Evolutionary conservation across 768 basidiomycete species (phyloP).

Genomic region (Austroboletus festivus): DNA sequence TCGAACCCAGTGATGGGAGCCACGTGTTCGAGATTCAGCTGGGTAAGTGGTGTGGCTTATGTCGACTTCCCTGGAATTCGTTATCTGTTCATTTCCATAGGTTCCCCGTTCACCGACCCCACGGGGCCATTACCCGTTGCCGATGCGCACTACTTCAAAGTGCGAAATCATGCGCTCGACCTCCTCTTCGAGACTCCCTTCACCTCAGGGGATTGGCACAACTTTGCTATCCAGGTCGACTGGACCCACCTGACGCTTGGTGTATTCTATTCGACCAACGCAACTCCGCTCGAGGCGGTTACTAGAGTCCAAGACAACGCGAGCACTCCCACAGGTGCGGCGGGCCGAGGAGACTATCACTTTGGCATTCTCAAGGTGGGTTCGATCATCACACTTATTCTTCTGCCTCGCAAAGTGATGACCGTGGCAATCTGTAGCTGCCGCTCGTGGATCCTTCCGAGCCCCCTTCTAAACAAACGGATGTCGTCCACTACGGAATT

Average conservation of each 20-base stretch:
- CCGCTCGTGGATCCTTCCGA: constrained; percentile 50
- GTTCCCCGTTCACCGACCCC: constrained; percentile 55
- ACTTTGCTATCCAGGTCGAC: constrained; percentile 56
- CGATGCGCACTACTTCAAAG: constrained; percentile 49
- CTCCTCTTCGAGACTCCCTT: constrained; percentile 50
- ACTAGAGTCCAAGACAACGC: constrained; percentile 41
- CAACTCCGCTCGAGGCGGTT: constrained; percentile 38
- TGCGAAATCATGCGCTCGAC: constrained; percentile 52
- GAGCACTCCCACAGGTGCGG: constrained; percentile 37
- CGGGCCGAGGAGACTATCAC: constrained; percentile 58
- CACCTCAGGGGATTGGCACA: constrained; percentile 47
- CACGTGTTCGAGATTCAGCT: constrained; percentile 61
- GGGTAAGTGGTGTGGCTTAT: constrained; percentile 34
- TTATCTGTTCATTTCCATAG: constrained; percentile 24
- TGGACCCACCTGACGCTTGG: constrained; percentile 50
- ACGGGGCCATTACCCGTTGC: constrained; percentile 41
- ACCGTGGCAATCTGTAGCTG: constrained; percentile 36
- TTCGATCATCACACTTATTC: background rate
- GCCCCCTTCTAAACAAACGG: constrained; percentile 42
- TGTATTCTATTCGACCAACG: constrained; percentile 50
- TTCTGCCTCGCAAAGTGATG: background rate
- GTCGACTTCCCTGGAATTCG: background rate
- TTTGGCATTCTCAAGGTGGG: constrained; percentile 57
- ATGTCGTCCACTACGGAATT: constrained; percentile 57
- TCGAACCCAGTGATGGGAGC: constrained; percentile 57